Evolutionary conservation across 495 filamentous ascomycete genomes (phyloP).

Genomic region (Penicillium paradoxum): DNA sequence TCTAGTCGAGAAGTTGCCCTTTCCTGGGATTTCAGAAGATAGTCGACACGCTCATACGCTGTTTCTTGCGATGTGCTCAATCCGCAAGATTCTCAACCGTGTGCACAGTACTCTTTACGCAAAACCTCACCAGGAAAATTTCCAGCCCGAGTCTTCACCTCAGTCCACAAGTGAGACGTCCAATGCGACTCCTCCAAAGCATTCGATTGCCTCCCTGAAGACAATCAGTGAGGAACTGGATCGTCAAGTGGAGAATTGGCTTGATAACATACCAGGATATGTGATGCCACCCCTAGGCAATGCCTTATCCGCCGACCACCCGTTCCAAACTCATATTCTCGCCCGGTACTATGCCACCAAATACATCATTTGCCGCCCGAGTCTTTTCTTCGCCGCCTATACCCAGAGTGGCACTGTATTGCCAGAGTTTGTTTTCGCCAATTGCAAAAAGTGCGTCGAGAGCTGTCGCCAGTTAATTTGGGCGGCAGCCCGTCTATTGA

Average conservation of each 20-base stretch:
- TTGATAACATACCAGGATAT: conserved; percentile 7
- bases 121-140: background rate
- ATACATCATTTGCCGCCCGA: conserved; percentile 19
- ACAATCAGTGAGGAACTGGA: conserved; percentile 12
- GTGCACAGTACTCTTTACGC: conserved; percentile 17
- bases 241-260: conserved; percentile 15
- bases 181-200: background rate
- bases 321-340: conserved; percentile 15
- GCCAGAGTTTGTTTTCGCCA: conserved; percentile 8
- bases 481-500: conserved; percentile 7
- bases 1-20: conserved; percentile 7
- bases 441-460: conserved; percentile 15
- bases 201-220: conserved; percentile 14
- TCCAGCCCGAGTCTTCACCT: background rate
- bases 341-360: conserved; percentile 15
- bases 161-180: background rate
- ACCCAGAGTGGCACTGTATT: background rate
- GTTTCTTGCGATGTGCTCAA: conserved; percentile 22
- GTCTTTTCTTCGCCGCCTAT: conserved; percentile 15
- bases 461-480: conserved; percentile 16
- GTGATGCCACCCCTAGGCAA: conserved; percentile 13
- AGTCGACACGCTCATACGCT: conserved; percentile 1
- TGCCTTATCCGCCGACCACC: background rate
- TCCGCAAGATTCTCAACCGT: conserved; percentile 17
- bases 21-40: conserved; percentile 11